Percentiles rank a stretch among this genome's conserved stretches.
Evolutionary conservation across 2,329 filamentous ascomycete species (phyloP).

Genomic region (Arthrinium puccinioides): DNA sequence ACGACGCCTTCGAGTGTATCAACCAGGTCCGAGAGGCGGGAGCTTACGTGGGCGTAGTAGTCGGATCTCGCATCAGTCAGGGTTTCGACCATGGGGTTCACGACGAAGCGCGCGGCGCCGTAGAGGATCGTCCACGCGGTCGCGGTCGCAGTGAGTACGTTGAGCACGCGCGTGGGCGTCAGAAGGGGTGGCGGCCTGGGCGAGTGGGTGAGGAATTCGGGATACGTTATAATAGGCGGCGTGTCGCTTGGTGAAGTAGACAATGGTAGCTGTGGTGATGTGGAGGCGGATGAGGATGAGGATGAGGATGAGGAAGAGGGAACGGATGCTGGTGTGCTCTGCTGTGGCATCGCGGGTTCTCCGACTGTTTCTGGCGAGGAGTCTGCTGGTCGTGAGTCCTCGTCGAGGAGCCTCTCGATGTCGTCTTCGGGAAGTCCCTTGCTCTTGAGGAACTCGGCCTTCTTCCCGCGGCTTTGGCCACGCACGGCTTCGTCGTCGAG

Average conservation of each 20-base stretch:
- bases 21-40: conserved; percentile 38
- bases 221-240: conserved; percentile 61
- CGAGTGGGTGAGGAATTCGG: conserved; percentile 58
- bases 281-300: not conserved
- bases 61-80: conserved; percentile 45
- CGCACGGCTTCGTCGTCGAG: conserved; percentile 68
- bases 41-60: conserved; percentile 40
- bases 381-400: not conserved
- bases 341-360: not conserved
- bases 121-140: conserved; percentile 59
- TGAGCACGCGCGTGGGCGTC: conserved; percentile 50
- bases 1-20: conserved; percentile 48
- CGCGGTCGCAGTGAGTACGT: conserved; percentile 50
- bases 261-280: not conserved
- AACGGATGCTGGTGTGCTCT: not conserved
- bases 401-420: conserved; percentile 56
- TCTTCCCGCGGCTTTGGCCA: conserved; percentile 62
- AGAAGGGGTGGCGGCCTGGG: conserved; percentile 52
- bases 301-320: not conserved
- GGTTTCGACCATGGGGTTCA: conserved; percentile 53
- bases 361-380: not conserved
- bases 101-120: conserved; percentile 61
- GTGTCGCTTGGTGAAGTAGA: conserved; percentile 28
- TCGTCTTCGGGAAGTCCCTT: conserved; percentile 66
- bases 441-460: conserved; percentile 66